Conservation (phyloP, 1,284 basidiomycete genomes). For the Meira miltonrushii region DNA sequence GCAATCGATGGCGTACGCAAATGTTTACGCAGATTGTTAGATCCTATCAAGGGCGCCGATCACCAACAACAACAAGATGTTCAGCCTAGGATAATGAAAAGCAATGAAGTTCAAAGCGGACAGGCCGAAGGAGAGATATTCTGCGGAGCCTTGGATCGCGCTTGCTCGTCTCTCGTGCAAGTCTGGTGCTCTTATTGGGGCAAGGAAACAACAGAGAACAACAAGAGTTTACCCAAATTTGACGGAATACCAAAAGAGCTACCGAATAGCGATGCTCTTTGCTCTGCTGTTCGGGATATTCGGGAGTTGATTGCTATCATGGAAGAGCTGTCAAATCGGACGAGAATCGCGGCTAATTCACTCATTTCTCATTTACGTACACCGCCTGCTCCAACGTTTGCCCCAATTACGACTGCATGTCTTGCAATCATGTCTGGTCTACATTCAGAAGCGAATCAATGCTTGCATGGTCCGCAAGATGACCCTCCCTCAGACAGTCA, state of each 20-base stretch:
- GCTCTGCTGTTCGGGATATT: background rate
- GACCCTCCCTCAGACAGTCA: no score
- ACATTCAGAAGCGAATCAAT: no score
- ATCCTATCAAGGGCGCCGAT: background rate
- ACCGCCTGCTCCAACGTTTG: constrained; percentile 10
- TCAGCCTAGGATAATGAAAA: background rate
- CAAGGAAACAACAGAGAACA: background rate
- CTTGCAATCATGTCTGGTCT: no score
- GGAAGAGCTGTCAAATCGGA: background rate
- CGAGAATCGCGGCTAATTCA: background rate
- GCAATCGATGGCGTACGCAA: constrained; percentile 1
- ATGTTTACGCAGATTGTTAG: constrained; percentile 1
- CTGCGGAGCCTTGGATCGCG: background rate
- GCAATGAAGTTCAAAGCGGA: background rate
- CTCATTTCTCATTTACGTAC: constrained; percentile 6
- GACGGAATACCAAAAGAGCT: background rate
- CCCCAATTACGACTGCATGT: background rate
- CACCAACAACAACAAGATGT: background rate
- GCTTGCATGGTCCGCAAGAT: no score
- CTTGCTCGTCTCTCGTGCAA: background rate
- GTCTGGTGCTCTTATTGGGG: background rate
- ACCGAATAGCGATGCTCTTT: background rate
- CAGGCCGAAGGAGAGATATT: background rate
- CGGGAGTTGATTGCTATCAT: background rate
- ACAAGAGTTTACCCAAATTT: background rate